phyloP scores from a whole-genome alignment of 345 rosid species.

The Moricandia moricandioides region DNA sequence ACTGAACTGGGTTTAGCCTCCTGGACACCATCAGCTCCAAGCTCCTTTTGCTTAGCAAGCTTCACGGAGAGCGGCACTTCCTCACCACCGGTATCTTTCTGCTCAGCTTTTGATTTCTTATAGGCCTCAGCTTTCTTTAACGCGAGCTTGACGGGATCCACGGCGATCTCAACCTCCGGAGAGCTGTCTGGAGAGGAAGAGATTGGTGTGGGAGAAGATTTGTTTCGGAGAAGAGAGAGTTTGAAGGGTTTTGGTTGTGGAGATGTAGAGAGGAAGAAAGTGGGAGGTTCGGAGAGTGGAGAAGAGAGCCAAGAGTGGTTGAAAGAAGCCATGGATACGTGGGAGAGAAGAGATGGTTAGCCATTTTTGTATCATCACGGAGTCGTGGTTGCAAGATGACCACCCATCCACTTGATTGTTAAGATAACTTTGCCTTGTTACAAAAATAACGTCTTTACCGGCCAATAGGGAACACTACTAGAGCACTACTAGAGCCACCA shows the following conservation, averaged over 20 bases:
- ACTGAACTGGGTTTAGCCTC: slow-evolving; percentile 39
- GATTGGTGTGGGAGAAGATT: slow-evolving; percentile 22
- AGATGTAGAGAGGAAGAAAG: slow-evolving; percentile 34
- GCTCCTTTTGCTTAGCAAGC: slow-evolving; percentile 47
- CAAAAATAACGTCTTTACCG: not conserved
- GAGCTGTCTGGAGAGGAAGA: slow-evolving; percentile 31
- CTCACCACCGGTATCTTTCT: slow-evolving; percentile 4
- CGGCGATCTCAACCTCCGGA: slow-evolving; percentile 33
- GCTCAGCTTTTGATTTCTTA: slow-evolving; percentile 37
- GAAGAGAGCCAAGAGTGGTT: slow-evolving; percentile 46
- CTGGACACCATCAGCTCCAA: slow-evolving; percentile 17
- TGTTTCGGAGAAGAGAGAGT: slow-evolving; percentile 35
- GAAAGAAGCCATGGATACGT: slow-evolving; percentile 41
- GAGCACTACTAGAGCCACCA: too few relatives aligned
- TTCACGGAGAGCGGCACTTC: slow-evolving; percentile 38
- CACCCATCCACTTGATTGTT: not conserved
- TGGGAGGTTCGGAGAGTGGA: slow-evolving; percentile 32
- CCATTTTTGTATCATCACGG: not conserved
- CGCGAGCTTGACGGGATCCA: slow-evolving; percentile 68
- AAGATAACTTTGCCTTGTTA: not conserved
- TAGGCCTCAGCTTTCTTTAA: slow-evolving; percentile 64
- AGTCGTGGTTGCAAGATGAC: not conserved
- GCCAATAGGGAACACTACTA: not conserved
- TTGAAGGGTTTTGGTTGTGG: slow-evolving; percentile 35
- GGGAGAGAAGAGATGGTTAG: not conserved